Evolutionary conservation across 2,329 filamentous ascomycete genomes (phyloP).

Genomic region (Ilyonectria mors-panacis): DNA sequence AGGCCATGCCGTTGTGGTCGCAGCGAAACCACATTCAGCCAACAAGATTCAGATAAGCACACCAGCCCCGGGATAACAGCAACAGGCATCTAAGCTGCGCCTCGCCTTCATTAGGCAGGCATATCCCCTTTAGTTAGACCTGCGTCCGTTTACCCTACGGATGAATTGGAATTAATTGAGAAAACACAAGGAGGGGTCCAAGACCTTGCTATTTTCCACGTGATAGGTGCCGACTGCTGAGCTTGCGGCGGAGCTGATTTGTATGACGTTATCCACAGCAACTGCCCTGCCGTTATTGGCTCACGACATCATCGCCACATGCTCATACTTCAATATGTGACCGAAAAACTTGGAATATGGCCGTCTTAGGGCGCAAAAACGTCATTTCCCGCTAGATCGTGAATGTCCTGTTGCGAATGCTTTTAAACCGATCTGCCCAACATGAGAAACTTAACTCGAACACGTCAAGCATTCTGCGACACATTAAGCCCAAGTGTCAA

Average conservation of each 20-base stretch:
- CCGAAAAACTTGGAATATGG: constrained; percentile 44
- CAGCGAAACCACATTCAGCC: too few relatives aligned
- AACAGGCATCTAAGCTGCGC: too few relatives aligned
- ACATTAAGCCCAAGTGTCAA: neutral
- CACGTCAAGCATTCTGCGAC: neutral
- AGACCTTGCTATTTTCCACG: constrained; percentile 15
- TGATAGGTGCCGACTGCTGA: neutral
- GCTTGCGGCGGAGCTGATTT: neutral
- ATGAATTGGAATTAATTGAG: too few relatives aligned
- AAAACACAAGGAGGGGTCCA: too few relatives aligned
- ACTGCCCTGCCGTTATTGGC: constrained; percentile 29
- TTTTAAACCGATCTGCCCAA: neutral
- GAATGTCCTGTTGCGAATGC: neutral
- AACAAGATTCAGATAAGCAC: too few relatives aligned
- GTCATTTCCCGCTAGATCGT: constrained; percentile 31
- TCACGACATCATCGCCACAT: constrained; percentile 40
- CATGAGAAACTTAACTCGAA: neutral
- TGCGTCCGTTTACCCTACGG: too few relatives aligned
- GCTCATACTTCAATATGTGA: constrained; percentile 34
- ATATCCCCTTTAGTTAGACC: too few relatives aligned
- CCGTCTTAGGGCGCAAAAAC: constrained; percentile 31
- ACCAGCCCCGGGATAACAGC: too few relatives aligned
- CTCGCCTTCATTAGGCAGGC: too few relatives aligned
- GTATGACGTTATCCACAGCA: constrained; percentile 39
- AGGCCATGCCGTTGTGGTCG: too few relatives aligned